Evolutionary conservation across 31 red algal genomes (phyloP).

Genomic region (Porphyra umbilicalis): DNA sequence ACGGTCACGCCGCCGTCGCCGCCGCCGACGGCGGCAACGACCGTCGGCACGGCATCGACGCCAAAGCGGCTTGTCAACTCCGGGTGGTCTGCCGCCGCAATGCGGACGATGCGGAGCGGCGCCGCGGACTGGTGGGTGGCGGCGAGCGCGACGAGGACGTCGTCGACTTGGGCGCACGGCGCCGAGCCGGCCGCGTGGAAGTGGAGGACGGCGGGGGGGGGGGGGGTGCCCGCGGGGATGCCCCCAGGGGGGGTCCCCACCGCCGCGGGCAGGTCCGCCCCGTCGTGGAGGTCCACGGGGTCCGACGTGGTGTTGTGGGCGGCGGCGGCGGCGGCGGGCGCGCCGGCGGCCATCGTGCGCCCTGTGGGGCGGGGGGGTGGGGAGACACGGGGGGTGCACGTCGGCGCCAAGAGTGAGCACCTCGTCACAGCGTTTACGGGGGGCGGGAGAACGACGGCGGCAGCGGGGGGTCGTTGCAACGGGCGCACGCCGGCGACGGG

Average conservation of each 20-base stretch:
- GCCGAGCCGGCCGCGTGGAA: slow-evolving; percentile 46
- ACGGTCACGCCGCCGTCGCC: background rate
- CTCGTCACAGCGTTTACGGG: no score
- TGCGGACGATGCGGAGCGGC: slow-evolving; percentile 16
- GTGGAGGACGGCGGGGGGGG: slow-evolving; percentile 13
- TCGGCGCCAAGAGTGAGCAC: no score
- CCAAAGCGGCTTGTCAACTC: background rate
- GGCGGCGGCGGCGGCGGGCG: background rate
- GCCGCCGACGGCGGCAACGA: slow-evolving; percentile 1
- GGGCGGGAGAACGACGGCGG: no score
- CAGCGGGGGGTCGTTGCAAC: no score
- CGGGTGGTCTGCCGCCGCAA: background rate
- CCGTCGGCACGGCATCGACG: slow-evolving; percentile 24
- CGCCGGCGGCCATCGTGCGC: background rate
- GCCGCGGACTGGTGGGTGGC: background rate
- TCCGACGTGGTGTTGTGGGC: background rate
- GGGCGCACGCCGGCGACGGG: no score
- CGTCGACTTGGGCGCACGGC: slow-evolving; percentile 49
- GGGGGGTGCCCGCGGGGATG: background rate
- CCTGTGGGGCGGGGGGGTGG: background rate
- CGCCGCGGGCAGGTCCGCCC: background rate
- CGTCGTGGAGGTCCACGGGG: background rate
- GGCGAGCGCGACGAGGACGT: slow-evolving; percentile 28
- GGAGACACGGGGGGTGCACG: no score
- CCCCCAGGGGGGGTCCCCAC: background rate